phyloP scores from a whole-genome alignment of 176 grass and related monocot genomes.

The Oryza coarctata region DNA sequence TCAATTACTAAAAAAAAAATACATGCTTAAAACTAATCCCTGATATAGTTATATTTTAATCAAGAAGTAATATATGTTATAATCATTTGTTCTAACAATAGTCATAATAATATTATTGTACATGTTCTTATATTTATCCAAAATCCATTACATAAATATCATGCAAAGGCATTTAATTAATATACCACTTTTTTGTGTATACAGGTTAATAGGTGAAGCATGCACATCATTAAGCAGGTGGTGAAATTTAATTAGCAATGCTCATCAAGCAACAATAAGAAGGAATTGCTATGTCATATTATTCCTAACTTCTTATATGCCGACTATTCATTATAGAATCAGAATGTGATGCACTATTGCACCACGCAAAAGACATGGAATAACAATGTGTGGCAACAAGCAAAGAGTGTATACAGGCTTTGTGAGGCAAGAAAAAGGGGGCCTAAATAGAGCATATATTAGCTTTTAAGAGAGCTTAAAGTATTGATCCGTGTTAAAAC shows the following conservation, averaged over 20 bases:
- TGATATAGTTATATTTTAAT: too few species aligned
- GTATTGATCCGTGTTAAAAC: neutral
- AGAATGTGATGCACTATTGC: neutral
- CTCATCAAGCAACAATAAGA: conserved; percentile 2
- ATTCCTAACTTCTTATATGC: neutral
- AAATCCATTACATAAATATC: too few species aligned
- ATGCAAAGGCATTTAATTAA: too few species aligned
- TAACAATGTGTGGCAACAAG: neutral
- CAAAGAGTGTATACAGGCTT: neutral
- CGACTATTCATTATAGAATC: neutral
- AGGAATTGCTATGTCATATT: too few species aligned
- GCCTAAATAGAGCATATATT: neutral
- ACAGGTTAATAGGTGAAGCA: conserved; percentile 13
- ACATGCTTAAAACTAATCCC: too few species aligned
- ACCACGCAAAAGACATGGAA: neutral
- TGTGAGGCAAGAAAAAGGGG: neutral
- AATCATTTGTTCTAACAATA: too few species aligned
- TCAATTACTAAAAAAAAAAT: too few species aligned
- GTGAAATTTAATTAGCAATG: conserved; percentile 11
- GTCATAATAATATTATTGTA: too few species aligned
- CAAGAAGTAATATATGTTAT: too few species aligned
- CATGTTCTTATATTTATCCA: too few species aligned
- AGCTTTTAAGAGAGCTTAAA: neutral
- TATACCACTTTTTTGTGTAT: neutral
- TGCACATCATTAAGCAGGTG: neutral